Evolutionary conservation across 2,329 filamentous ascomycete species (phyloP).

Genomic region (Sclerotinia subarctica): DNA sequence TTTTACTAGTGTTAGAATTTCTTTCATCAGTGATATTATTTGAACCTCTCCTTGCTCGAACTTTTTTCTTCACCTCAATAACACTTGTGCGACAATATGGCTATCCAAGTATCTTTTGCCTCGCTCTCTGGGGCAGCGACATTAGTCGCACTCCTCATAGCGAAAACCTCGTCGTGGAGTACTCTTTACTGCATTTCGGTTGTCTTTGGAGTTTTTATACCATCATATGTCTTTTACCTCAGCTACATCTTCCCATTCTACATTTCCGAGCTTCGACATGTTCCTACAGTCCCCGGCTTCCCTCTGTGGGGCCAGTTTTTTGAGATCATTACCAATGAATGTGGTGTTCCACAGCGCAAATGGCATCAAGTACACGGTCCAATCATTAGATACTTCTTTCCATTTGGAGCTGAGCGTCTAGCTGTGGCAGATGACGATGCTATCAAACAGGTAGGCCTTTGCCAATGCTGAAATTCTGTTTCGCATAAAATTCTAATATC

Average conservation of each 20-base stretch:
- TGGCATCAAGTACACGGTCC: slow-evolving; percentile 45
- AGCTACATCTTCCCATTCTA: slow-evolving; percentile 44
- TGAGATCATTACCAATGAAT: slow-evolving; percentile 43
- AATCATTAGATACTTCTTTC: slow-evolving; percentile 47
- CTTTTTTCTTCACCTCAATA: background rate
- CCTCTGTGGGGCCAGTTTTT: slow-evolving; percentile 46
- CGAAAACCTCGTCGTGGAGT: slow-evolving; percentile 25
- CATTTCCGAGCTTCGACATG: slow-evolving; percentile 43
- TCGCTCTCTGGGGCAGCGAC: slow-evolving; percentile 16
- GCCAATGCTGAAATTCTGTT: too few species aligned
- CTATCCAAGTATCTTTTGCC: slow-evolving; percentile 10
- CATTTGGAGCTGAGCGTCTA: slow-evolving; percentile 45
- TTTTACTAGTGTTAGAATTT: background rate
- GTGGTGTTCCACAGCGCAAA: slow-evolving; percentile 43
- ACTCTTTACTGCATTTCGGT: slow-evolving; percentile 22
- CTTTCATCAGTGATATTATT: slow-evolving; percentile 1
- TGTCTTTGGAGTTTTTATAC: slow-evolving; percentile 28
- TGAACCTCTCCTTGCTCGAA: background rate
- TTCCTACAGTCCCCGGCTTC: slow-evolving; percentile 44
- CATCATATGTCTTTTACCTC: slow-evolving; percentile 40
- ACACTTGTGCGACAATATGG: slow-evolving; percentile 11
- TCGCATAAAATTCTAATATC: background rate
- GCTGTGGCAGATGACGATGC: slow-evolving; percentile 45
- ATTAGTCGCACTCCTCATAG: slow-evolving; percentile 23
- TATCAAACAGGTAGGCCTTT: slow-evolving; percentile 34